Conservation (phyloP, 2,329 filamentous ascomycete species). For the Trichoderma cornu-damae region DNA sequence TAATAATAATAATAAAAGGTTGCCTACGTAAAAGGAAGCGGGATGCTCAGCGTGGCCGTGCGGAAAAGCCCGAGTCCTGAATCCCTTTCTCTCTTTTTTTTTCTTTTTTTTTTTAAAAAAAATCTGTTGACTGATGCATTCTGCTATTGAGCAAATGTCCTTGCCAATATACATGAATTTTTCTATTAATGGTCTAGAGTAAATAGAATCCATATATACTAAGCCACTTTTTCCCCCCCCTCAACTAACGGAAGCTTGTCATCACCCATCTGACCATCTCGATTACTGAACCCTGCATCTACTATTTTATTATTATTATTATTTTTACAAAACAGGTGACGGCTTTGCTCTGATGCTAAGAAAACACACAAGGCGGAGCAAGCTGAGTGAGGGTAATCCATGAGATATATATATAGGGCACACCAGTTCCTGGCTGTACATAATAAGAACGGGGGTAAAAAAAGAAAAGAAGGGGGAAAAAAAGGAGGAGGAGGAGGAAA, state of each 20-base stretch:
- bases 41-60: not conserved
- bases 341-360: too few species aligned
- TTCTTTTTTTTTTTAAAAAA: too few species aligned
- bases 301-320: not conserved
- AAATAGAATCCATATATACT: not conserved
- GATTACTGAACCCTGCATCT: slow-evolving; percentile 1
- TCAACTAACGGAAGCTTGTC: not conserved
- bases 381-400: too few species aligned
- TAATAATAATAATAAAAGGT: too few species aligned
- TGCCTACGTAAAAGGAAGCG: not conserved
- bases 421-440: too few species aligned
- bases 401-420: too few species aligned
- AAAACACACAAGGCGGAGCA: too few species aligned
- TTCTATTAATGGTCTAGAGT: not conserved
- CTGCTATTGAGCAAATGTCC: too few species aligned
- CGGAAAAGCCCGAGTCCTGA: not conserved
- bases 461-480: too few species aligned
- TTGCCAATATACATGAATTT: not conserved
- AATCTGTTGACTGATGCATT: not conserved
- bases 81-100: too few species aligned
- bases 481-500: too few species aligned
- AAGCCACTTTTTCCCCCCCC: slow-evolving; percentile 3
- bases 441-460: too few species aligned
- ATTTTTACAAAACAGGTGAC: not conserved
- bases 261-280: not conserved